These are phyloP conservation scores for Furcasterigmium sp. DNA, from an alignment of 2,329 filamentous ascomycete genomes.

Conservation along the genomic window DNA sequence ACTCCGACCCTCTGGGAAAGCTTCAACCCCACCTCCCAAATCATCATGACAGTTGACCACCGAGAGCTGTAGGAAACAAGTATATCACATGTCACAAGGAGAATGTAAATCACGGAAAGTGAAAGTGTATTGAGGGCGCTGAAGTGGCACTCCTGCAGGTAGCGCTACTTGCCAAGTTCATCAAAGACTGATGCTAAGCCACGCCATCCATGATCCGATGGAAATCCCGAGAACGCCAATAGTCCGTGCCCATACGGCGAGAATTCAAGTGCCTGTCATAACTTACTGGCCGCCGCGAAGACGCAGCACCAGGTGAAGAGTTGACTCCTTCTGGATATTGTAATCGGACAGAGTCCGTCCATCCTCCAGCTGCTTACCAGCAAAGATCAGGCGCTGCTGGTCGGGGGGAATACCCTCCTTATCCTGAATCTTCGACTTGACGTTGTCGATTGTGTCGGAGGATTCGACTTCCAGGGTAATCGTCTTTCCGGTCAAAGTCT, in stretches of 20 bases:
- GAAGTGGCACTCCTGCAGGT: no score
- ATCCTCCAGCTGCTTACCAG: slow-evolving; percentile 94
- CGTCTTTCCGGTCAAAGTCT: slow-evolving; percentile 87
- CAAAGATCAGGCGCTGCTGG: slow-evolving; percentile 91
- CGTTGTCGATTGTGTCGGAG: slow-evolving; percentile 88
- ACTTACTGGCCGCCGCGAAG: slow-evolving; percentile 69
- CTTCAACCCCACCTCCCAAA: background rate
- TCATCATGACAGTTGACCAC: no score
- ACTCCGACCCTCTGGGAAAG: background rate
- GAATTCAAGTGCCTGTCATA: background rate
- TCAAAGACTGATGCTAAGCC: background rate
- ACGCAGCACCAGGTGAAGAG: slow-evolving; percentile 79
- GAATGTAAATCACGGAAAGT: background rate
- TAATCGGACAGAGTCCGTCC: slow-evolving; percentile 87
- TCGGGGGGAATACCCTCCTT: slow-evolving; percentile 93
- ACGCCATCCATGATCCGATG: background rate
- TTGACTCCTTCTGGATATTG: slow-evolving; percentile 93
- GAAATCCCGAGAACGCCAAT: background rate
- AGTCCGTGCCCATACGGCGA: background rate
- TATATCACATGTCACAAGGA: background rate
- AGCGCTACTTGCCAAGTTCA: background rate
- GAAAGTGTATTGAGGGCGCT: background rate
- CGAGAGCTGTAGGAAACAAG: no score
- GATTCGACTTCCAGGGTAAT: slow-evolving; percentile 90
- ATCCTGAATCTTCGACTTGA: slow-evolving; percentile 89